These are phyloP conservation scores for Lojkania enalia DNA, from an alignment of 2,329 filamentous ascomycete genomes.

Conservation along the genomic window DNA sequence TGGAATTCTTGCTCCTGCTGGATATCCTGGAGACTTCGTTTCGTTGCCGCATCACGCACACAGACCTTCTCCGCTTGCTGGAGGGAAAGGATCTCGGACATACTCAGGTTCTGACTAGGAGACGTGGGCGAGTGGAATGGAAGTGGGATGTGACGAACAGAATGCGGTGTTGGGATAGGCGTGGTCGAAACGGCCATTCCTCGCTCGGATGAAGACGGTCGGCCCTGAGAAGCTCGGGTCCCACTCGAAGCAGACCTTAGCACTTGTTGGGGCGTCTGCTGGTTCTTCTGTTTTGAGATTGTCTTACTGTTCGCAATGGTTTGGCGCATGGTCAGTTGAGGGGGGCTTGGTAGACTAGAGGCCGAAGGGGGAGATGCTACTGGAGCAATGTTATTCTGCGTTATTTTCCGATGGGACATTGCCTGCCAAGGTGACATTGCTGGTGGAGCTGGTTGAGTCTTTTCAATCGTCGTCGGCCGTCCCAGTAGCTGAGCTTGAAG, in stretches of 20 bases:
- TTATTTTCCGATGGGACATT: slow-evolving; percentile 32
- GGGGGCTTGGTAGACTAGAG: slow-evolving; percentile 42
- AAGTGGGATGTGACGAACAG: slow-evolving; percentile 53
- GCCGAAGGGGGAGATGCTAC: slow-evolving; percentile 19
- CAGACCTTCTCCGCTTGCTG: slow-evolving; percentile 83
- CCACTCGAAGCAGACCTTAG: slow-evolving; percentile 14
- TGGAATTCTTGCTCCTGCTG: slow-evolving; percentile 97
- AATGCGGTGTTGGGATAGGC: slow-evolving; percentile 46
- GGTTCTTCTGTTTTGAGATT: slow-evolving; percentile 31
- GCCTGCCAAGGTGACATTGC: slow-evolving; percentile 42
- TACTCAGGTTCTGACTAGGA: slow-evolving; percentile 68
- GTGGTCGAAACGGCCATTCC: slow-evolving; percentile 42
- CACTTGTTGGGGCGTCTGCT: slow-evolving; percentile 19
- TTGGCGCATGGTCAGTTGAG: slow-evolving; percentile 64
- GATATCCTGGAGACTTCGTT: slow-evolving; percentile 89
- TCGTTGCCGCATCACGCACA: slow-evolving; percentile 81
- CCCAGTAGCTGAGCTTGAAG: slow-evolving; percentile 43
- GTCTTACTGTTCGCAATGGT: slow-evolving; percentile 51
- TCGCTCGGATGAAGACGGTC: slow-evolving; percentile 26
- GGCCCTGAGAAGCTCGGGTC: slow-evolving; percentile 31
- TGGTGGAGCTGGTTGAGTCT: slow-evolving; percentile 33
- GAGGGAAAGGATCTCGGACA: slow-evolving; percentile 86
- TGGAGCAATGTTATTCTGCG: slow-evolving; percentile 29
- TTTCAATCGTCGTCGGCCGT: slow-evolving; percentile 24
- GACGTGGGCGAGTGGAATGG: slow-evolving; percentile 65